Base-by-base conservation (phyloP, 176 grass and related monocot genomes). In the Guadua angustifolia region DNA sequence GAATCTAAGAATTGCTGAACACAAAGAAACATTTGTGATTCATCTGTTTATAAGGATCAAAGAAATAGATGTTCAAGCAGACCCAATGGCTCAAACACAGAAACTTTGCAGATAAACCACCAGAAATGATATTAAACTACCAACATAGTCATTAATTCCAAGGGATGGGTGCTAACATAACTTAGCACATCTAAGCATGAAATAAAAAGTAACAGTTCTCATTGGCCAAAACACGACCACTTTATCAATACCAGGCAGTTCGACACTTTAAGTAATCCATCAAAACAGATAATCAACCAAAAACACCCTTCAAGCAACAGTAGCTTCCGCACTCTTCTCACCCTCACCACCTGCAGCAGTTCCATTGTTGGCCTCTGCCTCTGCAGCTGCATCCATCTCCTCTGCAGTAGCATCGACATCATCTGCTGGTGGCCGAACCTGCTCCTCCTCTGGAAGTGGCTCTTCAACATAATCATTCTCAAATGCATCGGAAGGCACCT, bases 401-500 rank as follows among this genome's bases (percentile, higher is more conserved):
- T 89, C 59, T 1, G 66, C 84, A 58, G 88, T 82, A 19, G 85
- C 86, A 45, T 88, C 90, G 1, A 92, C 88, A 68, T 92, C 73
- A 36, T 91, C 94, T 56, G 82, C 47, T 12, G 79, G 68, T 0
- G 90, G 86, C 14, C 85, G 94, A 32, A 95, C 88, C 67, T 95
- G 94, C 81, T 95, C 94, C 86, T 95, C 94, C 83, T 95, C 94
- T 2, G 94, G 94, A 74, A 95, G 90, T 45, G 94, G 94, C 88
- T 95, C 94, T 49, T 95, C 94, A 82, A 95, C 94, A 70, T 95
- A 95, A 50, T 95, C 94, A 13, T 95, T 95, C 88, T 95, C 94
- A 82, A 95, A 95, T 1, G 91, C 94, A 83, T 95, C 94, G 6
- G 84, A 79, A 38, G 94, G 86, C 49, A 95, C 94, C 77, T 85